Evolutionary conservation across 2,329 filamentous ascomycete species (phyloP), one percentile per base, ranked within the genome.

Genomic region (Chaetomium olivaceum): DNA sequence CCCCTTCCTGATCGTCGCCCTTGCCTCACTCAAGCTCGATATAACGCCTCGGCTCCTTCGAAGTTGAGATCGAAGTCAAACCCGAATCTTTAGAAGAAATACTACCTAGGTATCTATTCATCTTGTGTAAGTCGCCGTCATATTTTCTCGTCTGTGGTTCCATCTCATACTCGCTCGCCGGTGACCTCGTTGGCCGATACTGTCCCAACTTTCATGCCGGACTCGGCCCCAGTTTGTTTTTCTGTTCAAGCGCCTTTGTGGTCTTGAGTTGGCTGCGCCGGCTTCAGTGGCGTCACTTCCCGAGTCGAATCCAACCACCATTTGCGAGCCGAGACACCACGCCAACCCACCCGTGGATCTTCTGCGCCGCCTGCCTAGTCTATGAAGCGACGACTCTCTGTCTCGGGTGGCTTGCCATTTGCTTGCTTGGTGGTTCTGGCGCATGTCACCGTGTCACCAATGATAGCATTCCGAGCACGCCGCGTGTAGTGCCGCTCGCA

Each of bases 281-380:
- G 27, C 51, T 46, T 52, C 43, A 50, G 61, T 65, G 64, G 61
- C 65, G 63, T 69, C 61, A 68, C 66, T n/a, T 46, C 50, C 33
- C 65, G 61, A 66, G 61, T n/a, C 60, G 21, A 52, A 43, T 23
- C 43, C 43, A 56, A 62, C 31, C 60, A 25, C 14, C 25, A 3
- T n/a, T 48, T 48, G 52, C 61, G n/a, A 19, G 7, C 61, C 43
- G 27, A 59, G 56, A 63, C 57, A 64, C 43, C 16, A 54, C 29
- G 56, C 50, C 57, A 60, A 29, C 50, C 33, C 55, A 46, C 23
- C 31, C 46, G 21, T 33, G 57, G 36, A 39, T 61, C 56, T 58
- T 58, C 50, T 33, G 39, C 52, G 25, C 14, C 46, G 31, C 3
- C 54, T 46, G 29, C 57, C 25, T 29, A 29, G 11, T n/a, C 23